Evolutionary conservation across 164 flowering plant genomes (phyloP).

Genomic region (grape (Vitis vinifera)): DNA sequence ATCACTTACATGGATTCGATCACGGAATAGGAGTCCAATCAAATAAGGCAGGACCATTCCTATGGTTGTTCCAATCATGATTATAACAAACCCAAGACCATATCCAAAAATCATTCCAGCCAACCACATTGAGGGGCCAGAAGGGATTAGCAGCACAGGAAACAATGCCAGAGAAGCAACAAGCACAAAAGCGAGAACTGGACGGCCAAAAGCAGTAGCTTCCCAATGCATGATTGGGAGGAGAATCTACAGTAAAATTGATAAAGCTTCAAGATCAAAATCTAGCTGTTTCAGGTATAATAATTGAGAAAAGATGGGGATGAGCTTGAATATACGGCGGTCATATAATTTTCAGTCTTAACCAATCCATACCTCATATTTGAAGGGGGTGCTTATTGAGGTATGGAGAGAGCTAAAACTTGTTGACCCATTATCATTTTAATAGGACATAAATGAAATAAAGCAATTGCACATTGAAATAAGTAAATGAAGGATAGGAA

Average conservation of each 20-base stretch:
- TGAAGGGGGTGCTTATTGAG: background rate
- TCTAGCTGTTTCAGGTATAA: background rate
- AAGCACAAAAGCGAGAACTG: slow-evolving; percentile 86
- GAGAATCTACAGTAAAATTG: slow-evolving; percentile 57
- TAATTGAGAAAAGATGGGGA: background rate
- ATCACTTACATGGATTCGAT: slow-evolving; percentile 79
- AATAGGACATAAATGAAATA: background rate
- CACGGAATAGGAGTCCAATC: slow-evolving; percentile 79
- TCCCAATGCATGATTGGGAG: slow-evolving; percentile 93
- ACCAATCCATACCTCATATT: background rate
- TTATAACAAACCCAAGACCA: slow-evolving; percentile 89
- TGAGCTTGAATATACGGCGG: background rate
- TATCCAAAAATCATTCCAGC: slow-evolving; percentile 99
- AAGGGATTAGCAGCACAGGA: slow-evolving; percentile 86
- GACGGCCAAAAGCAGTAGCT: slow-evolving; percentile 97
- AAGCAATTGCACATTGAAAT: background rate
- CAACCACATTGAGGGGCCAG: slow-evolving; percentile 99
- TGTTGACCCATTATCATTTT: background rate
- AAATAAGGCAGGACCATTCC: slow-evolving; percentile 87
- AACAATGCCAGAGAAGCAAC: slow-evolving; percentile 92
- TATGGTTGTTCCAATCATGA: slow-evolving; percentile 93
- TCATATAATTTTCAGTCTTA: background rate
- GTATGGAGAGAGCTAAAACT: background rate
- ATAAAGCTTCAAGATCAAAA: background rate
- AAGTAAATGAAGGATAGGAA: background rate